Percentiles rank a stretch among this genome's conserved stretches.
Conservation (phyloP, 164 flowering plant genomes). For the Cinnamomum micranthum region DNA sequence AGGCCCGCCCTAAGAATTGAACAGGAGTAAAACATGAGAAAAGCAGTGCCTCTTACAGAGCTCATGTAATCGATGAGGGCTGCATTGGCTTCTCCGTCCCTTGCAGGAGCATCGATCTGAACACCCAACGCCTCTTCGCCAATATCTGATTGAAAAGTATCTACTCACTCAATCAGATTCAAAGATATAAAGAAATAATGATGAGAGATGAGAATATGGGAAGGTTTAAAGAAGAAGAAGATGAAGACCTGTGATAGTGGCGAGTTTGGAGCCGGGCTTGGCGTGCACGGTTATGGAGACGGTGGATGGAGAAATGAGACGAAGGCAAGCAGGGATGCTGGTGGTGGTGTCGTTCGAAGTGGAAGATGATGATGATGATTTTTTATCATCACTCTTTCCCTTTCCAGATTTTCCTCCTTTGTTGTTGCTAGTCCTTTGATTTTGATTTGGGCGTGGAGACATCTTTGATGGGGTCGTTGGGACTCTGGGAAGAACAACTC, state of each 20-base stretch:
- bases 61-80: constrained; percentile 85
- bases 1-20: no score
- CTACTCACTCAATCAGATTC: no score
- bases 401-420: not conserved
- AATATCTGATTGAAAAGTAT: constrained; percentile 38
- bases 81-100: constrained; percentile 92
- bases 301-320: constrained; percentile 64
- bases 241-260: constrained; percentile 70
- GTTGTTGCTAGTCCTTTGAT: no score
- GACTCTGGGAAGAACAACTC: no score
- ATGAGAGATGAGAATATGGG: not conserved
- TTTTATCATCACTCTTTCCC: not conserved
- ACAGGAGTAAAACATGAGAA: not conserved
- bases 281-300: constrained; percentile 91
- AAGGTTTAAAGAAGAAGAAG: not conserved
- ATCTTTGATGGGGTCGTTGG: no score
- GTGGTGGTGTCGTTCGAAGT: not conserved
- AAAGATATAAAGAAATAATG: not conserved
- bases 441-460: no score
- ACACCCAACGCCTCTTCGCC: constrained; percentile 82
- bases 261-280: constrained; percentile 85
- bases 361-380: constrained; percentile 7
- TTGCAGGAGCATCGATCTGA: constrained; percentile 93
- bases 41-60: constrained; percentile 43
- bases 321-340: constrained; percentile 60